A percentile compares a stretch with the other conserved stretches of the same genome.
These are phyloP conservation scores for Rhizophagus prolifer DNA, from an alignment of 192 early-diverging fungal genomes.

Conservation along the genomic window DNA sequence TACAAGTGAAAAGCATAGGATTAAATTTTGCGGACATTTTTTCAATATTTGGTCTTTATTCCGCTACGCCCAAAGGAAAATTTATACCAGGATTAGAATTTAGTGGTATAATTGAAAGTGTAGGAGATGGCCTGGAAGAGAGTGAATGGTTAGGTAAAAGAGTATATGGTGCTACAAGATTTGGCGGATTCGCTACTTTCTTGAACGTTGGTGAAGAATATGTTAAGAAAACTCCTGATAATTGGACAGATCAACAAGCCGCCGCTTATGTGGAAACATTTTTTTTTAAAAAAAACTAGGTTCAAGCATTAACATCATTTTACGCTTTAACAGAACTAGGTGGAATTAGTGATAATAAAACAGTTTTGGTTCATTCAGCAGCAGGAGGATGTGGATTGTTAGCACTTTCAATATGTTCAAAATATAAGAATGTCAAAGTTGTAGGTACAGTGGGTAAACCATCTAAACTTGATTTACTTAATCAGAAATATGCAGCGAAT, in stretches of 20 bases:
- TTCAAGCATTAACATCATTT: slow-evolving; percentile 26
- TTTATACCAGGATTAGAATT: slow-evolving; percentile 29
- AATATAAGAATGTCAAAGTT: slow-evolving; percentile 18
- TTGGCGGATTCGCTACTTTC: slow-evolving; percentile 26
- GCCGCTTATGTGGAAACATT: slow-evolving; percentile 17
- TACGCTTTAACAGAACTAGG: slow-evolving; percentile 24
- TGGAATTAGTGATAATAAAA: background rate
- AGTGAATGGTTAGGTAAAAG: slow-evolving; percentile 26
- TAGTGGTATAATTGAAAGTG: slow-evolving; percentile 21
- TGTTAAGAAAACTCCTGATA: slow-evolving; percentile 12
- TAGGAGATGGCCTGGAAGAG: slow-evolving; percentile 16
- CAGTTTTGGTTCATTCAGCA: slow-evolving; percentile 26
- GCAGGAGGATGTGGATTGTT: slow-evolving; percentile 11
- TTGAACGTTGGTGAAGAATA: background rate
- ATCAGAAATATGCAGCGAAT: slow-evolving; percentile 13
- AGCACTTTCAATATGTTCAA: slow-evolving; percentile 21
- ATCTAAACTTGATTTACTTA: slow-evolving; percentile 22
- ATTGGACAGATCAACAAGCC: slow-evolving; percentile 27
- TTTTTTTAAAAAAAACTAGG: slow-evolving; percentile 11
- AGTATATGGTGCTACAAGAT: slow-evolving; percentile 25
- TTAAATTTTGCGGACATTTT: slow-evolving; percentile 25
- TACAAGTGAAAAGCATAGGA: slow-evolving; percentile 1
- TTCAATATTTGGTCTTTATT: slow-evolving; percentile 10
- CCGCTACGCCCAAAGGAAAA: slow-evolving; percentile 14
- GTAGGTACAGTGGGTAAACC: slow-evolving; percentile 23